Evolutionary conservation across 805 yeast species (phyloP), one percentile per base, ranked within the genome.

Genomic region (Yamadazyma tumulicola): DNA sequence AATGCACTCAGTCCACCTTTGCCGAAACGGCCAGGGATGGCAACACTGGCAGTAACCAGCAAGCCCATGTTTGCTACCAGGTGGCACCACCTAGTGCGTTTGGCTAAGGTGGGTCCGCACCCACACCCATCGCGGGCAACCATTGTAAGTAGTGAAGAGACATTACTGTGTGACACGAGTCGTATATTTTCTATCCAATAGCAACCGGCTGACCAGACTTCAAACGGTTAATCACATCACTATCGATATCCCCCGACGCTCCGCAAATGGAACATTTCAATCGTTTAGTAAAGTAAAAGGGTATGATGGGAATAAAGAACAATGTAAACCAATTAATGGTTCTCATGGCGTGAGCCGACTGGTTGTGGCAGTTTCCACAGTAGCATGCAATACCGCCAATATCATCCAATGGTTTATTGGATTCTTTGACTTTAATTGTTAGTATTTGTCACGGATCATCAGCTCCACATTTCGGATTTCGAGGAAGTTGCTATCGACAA

Each of bases 71-170:
- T n/a, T n/a, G n/a, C n/a, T n/a, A n/a, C n/a, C n/a, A n/a, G n/a
- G n/a, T n/a, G n/a, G n/a, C n/a, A n/a, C n/a, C n/a, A n/a, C n/a
- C n/a, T n/a, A n/a, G n/a, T n/a, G n/a, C n/a, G n/a, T n/a, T n/a
- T n/a, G n/a, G n/a, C n/a, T n/a, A n/a, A n/a, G n/a, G n/a, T n/a
- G n/a, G n/a, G n/a, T n/a, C n/a, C n/a, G n/a, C n/a, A n/a, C n/a
- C n/a, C n/a, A n/a, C n/a, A n/a, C n/a, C n/a, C n/a, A n/a, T n/a
- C n/a, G n/a, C n/a, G n/a, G n/a, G n/a, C n/a, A n/a, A n/a, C n/a
- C n/a, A n/a, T n/a, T n/a, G n/a, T 21, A 9, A 21, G 9, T 21
- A 21, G n/a, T 21, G 82, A 83, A 79, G 95, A 60, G 93, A 96
- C 6, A 26, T n/a, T n/a, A n/a, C n/a, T n/a, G n/a, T n/a, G n/a